Percentiles rank a stretch among this genome's conserved stretches.
Conservation (phyloP, 148 eudicot genomes). For the Fagopyrum homotropicum region DNA sequence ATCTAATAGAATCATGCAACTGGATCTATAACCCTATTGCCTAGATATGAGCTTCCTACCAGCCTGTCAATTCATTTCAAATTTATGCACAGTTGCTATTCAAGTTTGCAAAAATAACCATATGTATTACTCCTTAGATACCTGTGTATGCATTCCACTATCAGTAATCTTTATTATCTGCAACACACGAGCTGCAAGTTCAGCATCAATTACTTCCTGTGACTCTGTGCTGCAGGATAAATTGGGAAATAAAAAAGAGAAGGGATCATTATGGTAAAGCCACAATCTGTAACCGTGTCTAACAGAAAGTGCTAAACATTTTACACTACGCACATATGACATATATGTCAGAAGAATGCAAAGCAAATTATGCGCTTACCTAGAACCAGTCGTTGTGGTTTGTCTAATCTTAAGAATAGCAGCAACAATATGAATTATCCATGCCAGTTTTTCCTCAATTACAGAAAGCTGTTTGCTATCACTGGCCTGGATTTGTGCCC, state of each 20-base stretch:
- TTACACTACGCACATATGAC: neutral
- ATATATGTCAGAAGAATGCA: constrained; percentile 1
- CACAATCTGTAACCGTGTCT: neutral
- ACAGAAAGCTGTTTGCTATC: constrained; percentile 42
- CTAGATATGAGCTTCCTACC: neutral
- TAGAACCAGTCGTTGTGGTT: constrained; percentile 40
- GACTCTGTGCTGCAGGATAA: constrained; percentile 48
- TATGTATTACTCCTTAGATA: constrained; percentile 17
- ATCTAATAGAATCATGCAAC: neutral
- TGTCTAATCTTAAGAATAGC: constrained; percentile 60
- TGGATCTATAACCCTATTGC: neutral
- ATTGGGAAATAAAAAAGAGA: neutral
- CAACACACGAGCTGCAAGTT: constrained; percentile 85
- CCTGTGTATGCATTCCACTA: constrained; percentile 73
- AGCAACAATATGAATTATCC: constrained; percentile 88
- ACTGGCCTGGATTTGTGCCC: constrained; percentile 45
- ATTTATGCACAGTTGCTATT: neutral
- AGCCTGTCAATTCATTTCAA: neutral
- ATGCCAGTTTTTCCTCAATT: constrained; percentile 78
- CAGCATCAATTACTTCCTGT: constrained; percentile 85
- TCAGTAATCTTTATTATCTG: constrained; percentile 74
- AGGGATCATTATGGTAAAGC: constrained; percentile 6
- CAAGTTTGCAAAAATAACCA: neutral
- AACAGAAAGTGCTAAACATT: neutral
- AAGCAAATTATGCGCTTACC: constrained; percentile 23